phyloP scores from a whole-genome alignment of 805 yeast species.

The Ogataea ramenticola region DNA sequence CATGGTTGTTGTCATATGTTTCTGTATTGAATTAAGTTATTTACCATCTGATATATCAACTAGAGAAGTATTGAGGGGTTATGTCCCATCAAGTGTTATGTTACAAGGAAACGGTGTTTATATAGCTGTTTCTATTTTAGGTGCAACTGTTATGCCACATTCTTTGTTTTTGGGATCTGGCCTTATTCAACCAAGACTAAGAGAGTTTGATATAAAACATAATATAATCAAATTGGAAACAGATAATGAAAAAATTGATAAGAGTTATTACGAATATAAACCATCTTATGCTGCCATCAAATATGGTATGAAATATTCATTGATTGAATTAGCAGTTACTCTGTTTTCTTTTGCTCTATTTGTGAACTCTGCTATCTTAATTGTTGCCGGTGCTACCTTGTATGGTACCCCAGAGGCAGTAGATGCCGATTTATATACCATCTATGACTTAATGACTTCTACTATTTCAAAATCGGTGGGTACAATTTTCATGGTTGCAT shows the following conservation, averaged over 20 bases:
- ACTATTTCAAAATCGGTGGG: constrained; percentile 69
- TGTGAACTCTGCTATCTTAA: constrained; percentile 72
- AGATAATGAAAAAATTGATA: constrained; percentile 22
- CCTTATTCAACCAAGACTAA: constrained; percentile 38
- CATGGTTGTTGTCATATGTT: constrained; percentile 34
- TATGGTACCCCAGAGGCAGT: constrained; percentile 50
- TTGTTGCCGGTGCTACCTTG: constrained; percentile 71
- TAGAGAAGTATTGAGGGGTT: constrained; percentile 35
- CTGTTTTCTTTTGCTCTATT: constrained; percentile 73
- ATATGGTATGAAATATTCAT: constrained; percentile 60
- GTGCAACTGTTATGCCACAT: constrained; percentile 48
- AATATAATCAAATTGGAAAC: constrained; percentile 23
- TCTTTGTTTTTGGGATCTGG: constrained; percentile 42
- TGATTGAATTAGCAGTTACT: constrained; percentile 57
- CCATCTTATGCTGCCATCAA: constrained; percentile 65
- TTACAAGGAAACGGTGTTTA: constrained; percentile 35
- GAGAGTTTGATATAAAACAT: constrained; percentile 35
- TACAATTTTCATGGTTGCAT: constrained; percentile 72
- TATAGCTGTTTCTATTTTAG: constrained; percentile 40
- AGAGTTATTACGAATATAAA: constrained; percentile 40
- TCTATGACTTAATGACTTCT: constrained; percentile 49
- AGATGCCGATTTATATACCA: constrained; percentile 71
- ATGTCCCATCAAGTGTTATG: constrained; percentile 35
- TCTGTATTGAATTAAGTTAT: constrained; percentile 36
- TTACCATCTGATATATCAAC: constrained; percentile 21